Evolutionary conservation across 805 yeast genomes (phyloP), one percentile per base, ranked within the genome.

Genomic region (Sugiyamaella valdiviana): DNA sequence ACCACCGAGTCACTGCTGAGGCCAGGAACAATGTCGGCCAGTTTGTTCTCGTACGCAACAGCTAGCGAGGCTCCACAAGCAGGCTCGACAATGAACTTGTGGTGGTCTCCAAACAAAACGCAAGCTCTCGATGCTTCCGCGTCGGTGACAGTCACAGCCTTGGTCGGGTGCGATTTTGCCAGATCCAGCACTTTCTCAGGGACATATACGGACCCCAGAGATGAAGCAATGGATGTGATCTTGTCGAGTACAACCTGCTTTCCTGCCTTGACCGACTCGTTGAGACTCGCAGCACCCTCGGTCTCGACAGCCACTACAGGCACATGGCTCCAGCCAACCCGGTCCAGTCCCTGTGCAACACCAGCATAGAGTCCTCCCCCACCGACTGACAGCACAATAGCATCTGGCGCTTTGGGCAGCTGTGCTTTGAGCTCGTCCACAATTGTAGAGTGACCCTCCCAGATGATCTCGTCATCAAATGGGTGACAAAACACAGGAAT

Each of bases 391-490:
- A 88, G 78, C 57, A 88, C 85, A 1, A 90, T 82, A 2, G 96
- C 96, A 54, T 77, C 78, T 50, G 91, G 75, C 53, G 78, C 80
- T 22, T 39, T 37, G 2, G 49, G 51, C 35, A 87, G 74, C 69
- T 89, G 96, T 63, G 87, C 77, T 44, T 87, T 69, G 22, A 90
- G 69, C 68, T 90, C 97, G 75, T 85, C 78, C 1, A 95, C 93
- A 52, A 88, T 77, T 26, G 95, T 85, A 50, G 95, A 95, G 67
- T 90, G 95, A n/a, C 97, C 97, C 5, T 95, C 95, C 71, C 91
- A 85, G 53, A 90, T 91, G 53, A 79, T 79, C 2, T 96, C 96
- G 61, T 86, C 95, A 61, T 90, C 90, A 63, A 86, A 90, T 0
- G 97, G 97, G 21, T 96, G 96, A 50, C 73, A 77, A 63, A 88